Evolutionary conservation across 2,329 filamentous ascomycete genomes (phyloP).

Genomic region (Epichloe glyceriae): DNA sequence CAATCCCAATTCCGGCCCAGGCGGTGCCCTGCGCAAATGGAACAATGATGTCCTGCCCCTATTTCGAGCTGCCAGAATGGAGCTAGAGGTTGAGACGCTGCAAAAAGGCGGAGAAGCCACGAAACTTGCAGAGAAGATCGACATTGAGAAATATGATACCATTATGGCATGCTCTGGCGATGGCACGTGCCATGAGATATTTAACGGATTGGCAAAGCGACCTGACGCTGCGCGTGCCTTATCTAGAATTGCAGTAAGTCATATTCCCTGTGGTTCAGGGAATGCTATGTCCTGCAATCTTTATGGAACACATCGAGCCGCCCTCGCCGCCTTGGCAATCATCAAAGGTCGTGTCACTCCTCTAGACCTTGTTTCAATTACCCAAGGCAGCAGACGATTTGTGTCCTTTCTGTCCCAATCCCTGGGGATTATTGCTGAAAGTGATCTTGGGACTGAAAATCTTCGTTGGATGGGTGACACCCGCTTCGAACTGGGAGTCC

Average conservation of each 20-base stretch:
- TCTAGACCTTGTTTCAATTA: slow-evolving; percentile 77
- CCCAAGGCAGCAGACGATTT: slow-evolving; percentile 60
- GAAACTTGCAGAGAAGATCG: slow-evolving; percentile 60
- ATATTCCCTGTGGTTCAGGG: slow-evolving; percentile 84
- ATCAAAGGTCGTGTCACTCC: slow-evolving; percentile 80
- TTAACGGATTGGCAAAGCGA: slow-evolving; percentile 77
- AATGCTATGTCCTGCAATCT: slow-evolving; percentile 90
- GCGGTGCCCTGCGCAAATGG: slow-evolving; percentile 61
- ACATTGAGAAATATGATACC: slow-evolving; percentile 71
- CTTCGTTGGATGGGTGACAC: slow-evolving; percentile 84
- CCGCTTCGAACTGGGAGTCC: slow-evolving; percentile 74
- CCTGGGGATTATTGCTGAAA: slow-evolving; percentile 80
- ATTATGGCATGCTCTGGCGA: slow-evolving; percentile 86
- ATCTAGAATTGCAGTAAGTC: slow-evolving; percentile 63
- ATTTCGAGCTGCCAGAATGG: slow-evolving; percentile 67
- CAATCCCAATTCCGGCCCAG: slow-evolving; percentile 83
- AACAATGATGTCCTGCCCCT: slow-evolving; percentile 65
- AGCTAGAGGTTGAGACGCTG: slow-evolving; percentile 61
- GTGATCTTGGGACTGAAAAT: slow-evolving; percentile 79
- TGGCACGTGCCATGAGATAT: slow-evolving; percentile 82
- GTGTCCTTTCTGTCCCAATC: slow-evolving; percentile 87
- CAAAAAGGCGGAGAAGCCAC: slow-evolving; percentile 62
- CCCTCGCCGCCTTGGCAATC: slow-evolving; percentile 65
- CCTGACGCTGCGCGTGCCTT: slow-evolving; percentile 64
- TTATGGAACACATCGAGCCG: slow-evolving; percentile 65